phyloP scores from a whole-genome alignment of 345 rosid genomes.

The Dovyalis caffra region DNA sequence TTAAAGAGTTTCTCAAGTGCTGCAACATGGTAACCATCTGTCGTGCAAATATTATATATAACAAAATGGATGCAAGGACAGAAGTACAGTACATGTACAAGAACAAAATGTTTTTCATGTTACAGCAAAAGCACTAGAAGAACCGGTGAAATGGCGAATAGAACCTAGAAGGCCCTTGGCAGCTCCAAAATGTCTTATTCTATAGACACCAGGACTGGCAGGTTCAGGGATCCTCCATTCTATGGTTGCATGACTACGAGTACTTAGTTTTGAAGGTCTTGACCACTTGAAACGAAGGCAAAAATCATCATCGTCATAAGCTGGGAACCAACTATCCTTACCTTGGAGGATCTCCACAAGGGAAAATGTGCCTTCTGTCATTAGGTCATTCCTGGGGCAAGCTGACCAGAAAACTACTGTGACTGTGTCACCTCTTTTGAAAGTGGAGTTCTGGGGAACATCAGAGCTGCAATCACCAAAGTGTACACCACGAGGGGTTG shows the following conservation, averaged over 20 bases:
- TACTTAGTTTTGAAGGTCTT: constrained; percentile 64
- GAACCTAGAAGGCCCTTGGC: constrained; percentile 54
- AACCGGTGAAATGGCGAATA: constrained; percentile 58
- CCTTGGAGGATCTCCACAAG: constrained; percentile 77
- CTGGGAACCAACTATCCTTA: constrained; percentile 72
- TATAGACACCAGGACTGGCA: constrained; percentile 72
- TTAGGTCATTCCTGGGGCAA: constrained; percentile 89
- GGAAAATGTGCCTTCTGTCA: constrained; percentile 91
- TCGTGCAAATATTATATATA: not conserved
- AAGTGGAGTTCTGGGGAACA: constrained; percentile 70
- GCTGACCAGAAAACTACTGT: constrained; percentile 87
- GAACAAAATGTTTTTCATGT: constrained; percentile 20
- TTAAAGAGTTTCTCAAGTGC: not conserved
- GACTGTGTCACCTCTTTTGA: constrained; percentile 66
- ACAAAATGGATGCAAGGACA: not conserved
- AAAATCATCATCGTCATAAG: constrained; percentile 88
- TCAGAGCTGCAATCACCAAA: constrained; percentile 84
- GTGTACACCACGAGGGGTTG: constrained; percentile 57
- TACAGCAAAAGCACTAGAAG: constrained; percentile 75
- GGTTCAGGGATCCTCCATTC: constrained; percentile 82
- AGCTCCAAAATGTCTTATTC: constrained; percentile 77
- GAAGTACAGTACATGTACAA: not conserved
- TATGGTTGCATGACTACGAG: constrained; percentile 67
- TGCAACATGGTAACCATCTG: not conserved
- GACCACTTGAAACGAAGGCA: constrained; percentile 91